Evolutionary conservation across 495 filamentous ascomycete genomes (phyloP), one percentile per base, ranked within the genome.

Genomic region (Aspergillus baeticus): DNA sequence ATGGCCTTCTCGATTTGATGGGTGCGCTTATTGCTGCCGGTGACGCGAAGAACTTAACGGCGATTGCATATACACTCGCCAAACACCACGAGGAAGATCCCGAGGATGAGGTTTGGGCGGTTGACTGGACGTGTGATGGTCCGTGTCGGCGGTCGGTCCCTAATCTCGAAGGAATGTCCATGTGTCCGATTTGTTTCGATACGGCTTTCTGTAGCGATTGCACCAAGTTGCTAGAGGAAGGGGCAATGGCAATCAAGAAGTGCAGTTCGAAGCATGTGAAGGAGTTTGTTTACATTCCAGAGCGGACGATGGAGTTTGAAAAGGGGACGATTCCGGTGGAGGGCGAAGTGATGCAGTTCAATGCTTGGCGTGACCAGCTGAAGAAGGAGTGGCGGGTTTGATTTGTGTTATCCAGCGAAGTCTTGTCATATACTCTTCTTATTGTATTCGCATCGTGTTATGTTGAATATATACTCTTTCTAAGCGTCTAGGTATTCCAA

Each of bases 311-410:
- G 33, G 26, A 21, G 4, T 15, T 51, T 6, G 23, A 5, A 6
- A 10, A 18, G 38, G 47, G 53, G 1, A 33, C 3, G 21, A 48
- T 57, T 38, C 31, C 56, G n/a, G 52, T 56, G 8, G 58, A 56
- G n/a, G 58, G 47, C 17, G 53, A 57, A n/a, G 53, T 46, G 22
- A 53, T 61, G 52, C 39, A 47, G 13, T 61, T 61, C 39, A 34
- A 56, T 43, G 37, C 43, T 6, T 56, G 54, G 54, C 36, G 36
- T n/a, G 18, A 51, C 8, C 47, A 31, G 47, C 7, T 51, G 10
- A n/a, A 33, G 33, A 51, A 37, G 47, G 47, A 51, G 47, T 51
- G 47, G 47, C 13, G 15, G 4, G 47, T 51, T 5, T 51, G 36
- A 38, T 14, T 35, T 35, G 13, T 38, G 10, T 38, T 29, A 29